phyloP scores from a whole-genome alignment of 2,329 filamentous ascomycete genomes.

The Colletotrichum simmondsii region DNA sequence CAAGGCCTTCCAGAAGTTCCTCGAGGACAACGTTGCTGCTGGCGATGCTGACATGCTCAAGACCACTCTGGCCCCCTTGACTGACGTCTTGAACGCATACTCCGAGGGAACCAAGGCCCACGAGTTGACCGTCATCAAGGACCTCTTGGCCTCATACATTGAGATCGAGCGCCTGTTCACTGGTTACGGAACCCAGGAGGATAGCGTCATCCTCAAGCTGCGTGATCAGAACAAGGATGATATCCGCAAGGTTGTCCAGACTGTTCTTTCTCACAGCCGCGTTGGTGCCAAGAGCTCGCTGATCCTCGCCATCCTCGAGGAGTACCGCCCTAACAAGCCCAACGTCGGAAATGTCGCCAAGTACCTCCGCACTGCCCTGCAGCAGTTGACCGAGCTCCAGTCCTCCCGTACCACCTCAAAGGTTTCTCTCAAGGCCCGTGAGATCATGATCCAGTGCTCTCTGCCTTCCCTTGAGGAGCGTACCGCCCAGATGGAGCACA shows the following conservation, averaged over 20 bases:
- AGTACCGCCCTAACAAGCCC: conserved; percentile 95
- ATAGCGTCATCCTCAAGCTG: conserved; percentile 92
- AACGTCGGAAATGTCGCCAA: conserved; percentile 89
- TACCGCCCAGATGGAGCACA: conserved; percentile 97
- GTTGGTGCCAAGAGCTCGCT: conserved; percentile 95
- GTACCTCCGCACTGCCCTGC: conserved; percentile 84
- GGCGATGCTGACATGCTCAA: conserved; percentile 80
- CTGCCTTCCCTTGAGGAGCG: conserved; percentile 96
- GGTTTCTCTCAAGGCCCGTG: conserved; percentile 95
- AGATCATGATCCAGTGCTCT: conserved; percentile 96
- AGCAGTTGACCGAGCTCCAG: conserved; percentile 90
- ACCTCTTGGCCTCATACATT: conserved; percentile 84
- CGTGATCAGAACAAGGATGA: conserved; percentile 98
- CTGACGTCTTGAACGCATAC: conserved; percentile 83
- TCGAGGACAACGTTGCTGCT: conserved; percentile 84
- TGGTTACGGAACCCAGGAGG: conserved; percentile 84
- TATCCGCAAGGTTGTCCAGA: conserved; percentile 84
- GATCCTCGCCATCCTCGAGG: conserved; percentile 88
- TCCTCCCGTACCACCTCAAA: conserved; percentile 85
- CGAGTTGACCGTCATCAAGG: conserved; percentile 85
- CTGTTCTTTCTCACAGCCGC: conserved; percentile 91
- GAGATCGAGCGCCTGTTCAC: conserved; percentile 90
- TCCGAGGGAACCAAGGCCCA: conserved; percentile 89
- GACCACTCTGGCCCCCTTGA: conserved; percentile 78
- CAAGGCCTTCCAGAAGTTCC: conserved; percentile 87